Conservation (phyloP, 306 rosid species). For the Albizia julibrissin region DNA sequence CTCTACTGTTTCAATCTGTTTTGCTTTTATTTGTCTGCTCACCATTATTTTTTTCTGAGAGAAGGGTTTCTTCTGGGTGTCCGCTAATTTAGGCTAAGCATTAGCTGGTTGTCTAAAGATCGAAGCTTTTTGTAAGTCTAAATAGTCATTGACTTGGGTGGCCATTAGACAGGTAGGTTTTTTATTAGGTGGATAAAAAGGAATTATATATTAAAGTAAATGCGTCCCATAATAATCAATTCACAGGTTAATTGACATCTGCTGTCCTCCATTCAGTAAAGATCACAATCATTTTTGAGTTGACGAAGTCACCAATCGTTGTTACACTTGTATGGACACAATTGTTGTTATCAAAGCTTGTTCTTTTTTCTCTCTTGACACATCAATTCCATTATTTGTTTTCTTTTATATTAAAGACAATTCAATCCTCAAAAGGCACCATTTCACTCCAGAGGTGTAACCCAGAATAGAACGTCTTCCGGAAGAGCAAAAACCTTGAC, state of each 20-base stretch:
- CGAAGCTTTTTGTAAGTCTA: conserved; percentile 4
- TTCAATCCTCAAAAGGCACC: neutral
- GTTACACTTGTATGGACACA: conserved; percentile 34
- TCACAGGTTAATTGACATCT: conserved; percentile 23
- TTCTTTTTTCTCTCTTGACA: conserved; percentile 34
- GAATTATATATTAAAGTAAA: neutral
- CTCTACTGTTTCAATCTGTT: neutral
- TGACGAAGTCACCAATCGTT: conserved; percentile 36
- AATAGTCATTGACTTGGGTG: conserved; percentile 37
- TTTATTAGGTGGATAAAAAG: conserved; percentile 10
- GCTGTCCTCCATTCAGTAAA: conserved; percentile 16
- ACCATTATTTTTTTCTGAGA: neutral
- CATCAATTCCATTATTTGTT: conserved; percentile 23
- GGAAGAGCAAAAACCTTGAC: neutral
- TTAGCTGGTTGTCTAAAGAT: conserved; percentile 3
- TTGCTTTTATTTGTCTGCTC: neutral
- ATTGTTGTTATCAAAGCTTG: conserved; percentile 32
- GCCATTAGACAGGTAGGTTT: conserved; percentile 28
- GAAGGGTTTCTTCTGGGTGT: neutral
- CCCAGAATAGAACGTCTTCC: neutral
- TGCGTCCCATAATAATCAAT: neutral
- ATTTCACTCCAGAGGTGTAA: neutral
- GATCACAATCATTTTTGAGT: conserved; percentile 26
- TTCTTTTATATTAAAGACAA: neutral
- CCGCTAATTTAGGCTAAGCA: neutral